Evolutionary conservation across 352 stramenopile species (phyloP).

Genomic region (Phytophthora citricola): DNA sequence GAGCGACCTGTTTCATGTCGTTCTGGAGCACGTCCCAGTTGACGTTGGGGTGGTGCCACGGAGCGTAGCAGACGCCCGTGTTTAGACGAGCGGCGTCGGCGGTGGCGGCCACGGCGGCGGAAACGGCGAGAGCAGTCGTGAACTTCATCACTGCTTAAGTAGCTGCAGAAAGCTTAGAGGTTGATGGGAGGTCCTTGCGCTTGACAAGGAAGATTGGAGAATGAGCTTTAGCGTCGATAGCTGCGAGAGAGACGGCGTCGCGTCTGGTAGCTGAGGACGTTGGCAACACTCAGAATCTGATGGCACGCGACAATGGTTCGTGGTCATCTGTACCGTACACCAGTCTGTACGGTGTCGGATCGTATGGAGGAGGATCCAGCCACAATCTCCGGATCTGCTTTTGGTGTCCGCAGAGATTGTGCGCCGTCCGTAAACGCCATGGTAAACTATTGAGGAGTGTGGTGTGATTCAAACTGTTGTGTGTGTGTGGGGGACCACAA

Average conservation of each 20-base stretch:
- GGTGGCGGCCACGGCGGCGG: constrained; percentile 7
- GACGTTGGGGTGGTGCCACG: constrained; percentile 61
- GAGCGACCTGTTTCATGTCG: constrained; percentile 43
- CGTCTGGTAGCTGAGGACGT: not conserved
- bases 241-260: not conserved
- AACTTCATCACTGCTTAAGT: constrained; percentile 34
- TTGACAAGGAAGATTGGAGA: constrained; percentile 26
- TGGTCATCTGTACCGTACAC: constrained; percentile 5
- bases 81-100: constrained; percentile 12
- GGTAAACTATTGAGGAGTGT: not conserved
- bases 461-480: too few species aligned
- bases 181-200: constrained; percentile 19
- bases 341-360: constrained; percentile 21
- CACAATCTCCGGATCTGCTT: constrained; percentile 18
- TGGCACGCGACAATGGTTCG: constrained; percentile 25
- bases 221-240: constrained; percentile 10
- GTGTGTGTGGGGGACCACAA: too few species aligned
- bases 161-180: constrained; percentile 29
- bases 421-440: constrained; percentile 8
- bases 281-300: constrained; percentile 6
- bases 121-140: constrained; percentile 14
- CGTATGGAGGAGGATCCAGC: constrained; percentile 23
- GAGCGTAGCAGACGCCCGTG: constrained; percentile 58
- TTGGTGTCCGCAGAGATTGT: constrained; percentile 14
- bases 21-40: constrained; percentile 38